Percentiles rank a stretch among this genome's conserved stretches.
Conservation (phyloP, 2,329 filamentous ascomycete genomes). For the Diaporthe citri region DNA sequence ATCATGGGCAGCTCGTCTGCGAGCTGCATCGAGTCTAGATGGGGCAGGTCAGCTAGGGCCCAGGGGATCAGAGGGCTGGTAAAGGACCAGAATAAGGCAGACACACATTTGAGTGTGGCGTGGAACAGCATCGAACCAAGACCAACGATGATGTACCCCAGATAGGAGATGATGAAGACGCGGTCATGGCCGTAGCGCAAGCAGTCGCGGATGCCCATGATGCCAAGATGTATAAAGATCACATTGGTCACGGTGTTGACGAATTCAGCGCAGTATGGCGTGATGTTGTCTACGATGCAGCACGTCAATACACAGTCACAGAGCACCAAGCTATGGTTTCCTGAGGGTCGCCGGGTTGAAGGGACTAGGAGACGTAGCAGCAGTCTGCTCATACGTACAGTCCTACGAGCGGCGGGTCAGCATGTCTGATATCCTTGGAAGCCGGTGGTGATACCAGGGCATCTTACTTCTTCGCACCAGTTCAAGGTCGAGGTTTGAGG, state of each 20-base stretch:
- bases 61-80: background rate
- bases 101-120: conserved; percentile 67
- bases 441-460: background rate
- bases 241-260: conserved; percentile 81
- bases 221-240: conserved; percentile 82
- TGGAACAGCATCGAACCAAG: conserved; percentile 70
- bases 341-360: too few relatives aligned
- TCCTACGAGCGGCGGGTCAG: conserved; percentile 23
- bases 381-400: conserved; percentile 2
- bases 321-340: background rate
- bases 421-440: background rate
- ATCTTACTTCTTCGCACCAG: conserved; percentile 54
- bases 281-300: conserved; percentile 49
- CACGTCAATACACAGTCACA: conserved; percentile 43
- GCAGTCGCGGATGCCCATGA: conserved; percentile 81
- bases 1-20: conserved; percentile 72
- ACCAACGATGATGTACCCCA: conserved; percentile 67
- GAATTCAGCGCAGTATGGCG: conserved; percentile 52
- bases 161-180: conserved; percentile 77
- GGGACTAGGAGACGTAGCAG: background rate
- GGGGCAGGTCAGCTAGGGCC: conserved; percentile 22
- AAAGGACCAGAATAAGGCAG: background rate
- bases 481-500: conserved; percentile 54
- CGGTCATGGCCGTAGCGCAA: conserved; percentile 77
- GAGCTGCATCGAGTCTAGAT: conserved; percentile 70